Conservation (phyloP, 2,329 filamentous ascomycete species). For the Botrytis porri region DNA sequence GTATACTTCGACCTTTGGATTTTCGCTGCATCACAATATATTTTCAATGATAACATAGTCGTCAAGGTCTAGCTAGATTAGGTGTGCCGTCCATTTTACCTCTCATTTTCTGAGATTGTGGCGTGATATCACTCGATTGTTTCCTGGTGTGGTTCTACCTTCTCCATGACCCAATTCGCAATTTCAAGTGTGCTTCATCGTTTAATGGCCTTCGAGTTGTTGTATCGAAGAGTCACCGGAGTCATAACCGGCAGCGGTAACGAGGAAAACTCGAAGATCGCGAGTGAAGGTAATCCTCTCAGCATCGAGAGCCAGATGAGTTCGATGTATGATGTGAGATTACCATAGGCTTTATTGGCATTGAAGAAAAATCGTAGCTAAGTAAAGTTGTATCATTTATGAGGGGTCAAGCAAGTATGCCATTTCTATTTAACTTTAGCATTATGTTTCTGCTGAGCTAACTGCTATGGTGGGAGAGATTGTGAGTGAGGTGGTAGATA, state of each 20-base stretch:
- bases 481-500: neutral
- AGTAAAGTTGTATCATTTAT: neutral
- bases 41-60: neutral
- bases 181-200: rapidly evolving
- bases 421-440: neutral
- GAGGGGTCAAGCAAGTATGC: neutral
- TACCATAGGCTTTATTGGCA: neutral
- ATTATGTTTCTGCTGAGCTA: neutral
- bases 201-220: neutral
- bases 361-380: too few species aligned
- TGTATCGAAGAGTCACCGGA: neutral
- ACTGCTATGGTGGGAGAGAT: neutral
- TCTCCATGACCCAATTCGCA: neutral
- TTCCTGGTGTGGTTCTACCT: neutral
- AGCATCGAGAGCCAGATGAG: neutral
- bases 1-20: neutral
- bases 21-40: neutral
- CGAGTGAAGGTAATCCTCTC: neutral
- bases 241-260: neutral
- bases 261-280: neutral
- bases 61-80: neutral
- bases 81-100: neutral
- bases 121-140: neutral
- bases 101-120: neutral
- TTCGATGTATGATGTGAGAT: neutral